Evolutionary conservation across 345 rosid species (phyloP).

Genomic region (Triadica sebifera): DNA sequence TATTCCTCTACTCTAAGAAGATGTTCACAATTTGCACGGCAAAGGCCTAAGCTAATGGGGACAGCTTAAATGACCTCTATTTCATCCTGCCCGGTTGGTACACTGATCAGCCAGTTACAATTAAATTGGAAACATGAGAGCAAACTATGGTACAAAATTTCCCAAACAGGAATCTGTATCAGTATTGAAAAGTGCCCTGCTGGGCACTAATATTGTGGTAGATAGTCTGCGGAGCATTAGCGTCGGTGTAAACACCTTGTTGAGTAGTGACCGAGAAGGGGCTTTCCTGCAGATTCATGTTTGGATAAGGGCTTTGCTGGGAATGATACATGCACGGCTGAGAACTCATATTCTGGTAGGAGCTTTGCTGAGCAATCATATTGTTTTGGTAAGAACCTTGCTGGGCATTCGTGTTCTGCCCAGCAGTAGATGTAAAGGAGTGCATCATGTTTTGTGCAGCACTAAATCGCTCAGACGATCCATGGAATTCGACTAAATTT

Average conservation of each 20-base stretch:
- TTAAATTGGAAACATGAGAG: neutral
- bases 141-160: slow-evolving; percentile 10
- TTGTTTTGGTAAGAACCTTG: slow-evolving; percentile 16
- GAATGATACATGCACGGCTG: slow-evolving; percentile 13
- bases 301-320: neutral
- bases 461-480: slow-evolving; percentile 31
- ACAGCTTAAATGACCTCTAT: neutral
- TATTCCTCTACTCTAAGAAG: slow-evolving; percentile 12
- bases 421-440: slow-evolving; percentile 25
- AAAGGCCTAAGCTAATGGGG: neutral
- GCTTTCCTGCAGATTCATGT: slow-evolving; percentile 18
- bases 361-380: slow-evolving; percentile 11
- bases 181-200: slow-evolving; percentile 11
- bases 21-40: slow-evolving; percentile 11
- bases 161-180: slow-evolving; percentile 10
- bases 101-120: neutral
- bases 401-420: slow-evolving; percentile 34
- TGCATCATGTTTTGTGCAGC: slow-evolving; percentile 24
- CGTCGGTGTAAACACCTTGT: slow-evolving; percentile 23
- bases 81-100: neutral
- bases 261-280: slow-evolving; percentile 17
- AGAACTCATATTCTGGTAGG: slow-evolving; percentile 7
- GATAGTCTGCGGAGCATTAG: slow-evolving; percentile 19
- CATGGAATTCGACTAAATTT: slow-evolving; percentile 17
- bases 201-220: slow-evolving; percentile 17